These are phyloP conservation scores for Penicillium sp. DNA, from an alignment of 2,329 filamentous ascomycete genomes.

Conservation along the genomic window DNA sequence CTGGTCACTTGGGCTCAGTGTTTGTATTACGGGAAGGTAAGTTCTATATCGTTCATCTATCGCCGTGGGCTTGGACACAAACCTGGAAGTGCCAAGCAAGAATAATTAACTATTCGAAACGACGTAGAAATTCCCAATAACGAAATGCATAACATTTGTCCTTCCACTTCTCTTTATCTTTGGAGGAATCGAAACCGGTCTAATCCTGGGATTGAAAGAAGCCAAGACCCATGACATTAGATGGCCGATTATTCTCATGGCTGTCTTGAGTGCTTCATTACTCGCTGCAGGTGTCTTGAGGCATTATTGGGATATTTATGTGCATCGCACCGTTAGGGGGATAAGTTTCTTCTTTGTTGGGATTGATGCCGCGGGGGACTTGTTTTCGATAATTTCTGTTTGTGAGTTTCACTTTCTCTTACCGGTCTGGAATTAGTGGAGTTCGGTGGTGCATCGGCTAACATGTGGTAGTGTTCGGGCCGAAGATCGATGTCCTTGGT, in stretches of 20 bases:
- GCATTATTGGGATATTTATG: conserved; percentile 69
- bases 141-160: conserved; percentile 50
- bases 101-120: not conserved
- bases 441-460: not conserved
- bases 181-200: conserved; percentile 57
- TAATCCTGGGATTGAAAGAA: conserved; percentile 58
- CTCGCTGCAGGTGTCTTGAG: conserved; percentile 64
- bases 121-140: conserved; percentile 52
- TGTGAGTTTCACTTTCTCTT: conserved; percentile 28
- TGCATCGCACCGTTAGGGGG: conserved; percentile 63
- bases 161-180: conserved; percentile 55
- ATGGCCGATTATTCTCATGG: conserved; percentile 68
- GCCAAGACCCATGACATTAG: conserved; percentile 46
- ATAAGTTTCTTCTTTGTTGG: conserved; percentile 71
- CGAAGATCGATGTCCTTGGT: conserved; percentile 54
- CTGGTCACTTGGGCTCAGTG: conserved; percentile 54
- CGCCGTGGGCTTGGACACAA: too few relatives aligned
- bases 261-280: conserved; percentile 60
- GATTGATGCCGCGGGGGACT: conserved; percentile 67
- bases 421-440: too few relatives aligned
- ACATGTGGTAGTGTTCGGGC: conserved; percentile 21
- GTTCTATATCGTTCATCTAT: not conserved
- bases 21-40: not conserved
- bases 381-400: conserved; percentile 65
- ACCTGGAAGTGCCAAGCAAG: too few relatives aligned